phyloP scores from a whole-genome alignment of 2,329 filamentous ascomycete genomes.

The Stemphylium beticola region DNA sequence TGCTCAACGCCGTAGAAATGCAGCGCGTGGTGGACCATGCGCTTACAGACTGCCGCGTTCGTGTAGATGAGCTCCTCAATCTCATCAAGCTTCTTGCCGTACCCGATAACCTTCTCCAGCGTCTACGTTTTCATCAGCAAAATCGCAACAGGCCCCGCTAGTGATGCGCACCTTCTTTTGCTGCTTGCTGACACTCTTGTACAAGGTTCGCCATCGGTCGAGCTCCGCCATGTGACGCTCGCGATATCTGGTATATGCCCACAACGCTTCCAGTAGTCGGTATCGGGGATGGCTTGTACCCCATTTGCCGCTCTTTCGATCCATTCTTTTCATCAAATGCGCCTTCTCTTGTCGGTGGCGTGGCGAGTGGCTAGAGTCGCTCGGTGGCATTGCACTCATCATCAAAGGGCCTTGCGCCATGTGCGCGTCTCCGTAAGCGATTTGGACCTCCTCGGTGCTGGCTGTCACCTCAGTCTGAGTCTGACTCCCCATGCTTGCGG shows the following conservation, averaged over 20 bases:
- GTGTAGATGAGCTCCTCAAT: slow-evolving; percentile 52
- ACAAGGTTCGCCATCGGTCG: slow-evolving; percentile 30
- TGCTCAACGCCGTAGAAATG: slow-evolving; percentile 55
- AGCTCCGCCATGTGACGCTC: slow-evolving; percentile 29
- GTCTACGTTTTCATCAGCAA: slow-evolving; percentile 10
- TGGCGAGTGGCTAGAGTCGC: not conserved
- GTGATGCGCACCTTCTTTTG: slow-evolving; percentile 28
- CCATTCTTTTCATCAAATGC: slow-evolving; percentile 27
- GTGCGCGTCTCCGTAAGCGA: not conserved
- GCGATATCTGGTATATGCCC: slow-evolving; percentile 24
- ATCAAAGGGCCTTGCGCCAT: slow-evolving; percentile 14
- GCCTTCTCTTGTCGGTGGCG: slow-evolving; percentile 28
- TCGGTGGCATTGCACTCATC: slow-evolving; percentile 17
- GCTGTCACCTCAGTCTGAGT: not conserved
- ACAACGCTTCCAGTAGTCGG: slow-evolving; percentile 29
- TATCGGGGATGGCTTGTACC: slow-evolving; percentile 23
- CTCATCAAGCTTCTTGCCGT: slow-evolving; percentile 52
- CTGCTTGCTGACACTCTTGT: slow-evolving; percentile 28
- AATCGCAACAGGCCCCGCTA: not conserved
- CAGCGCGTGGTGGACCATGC: slow-evolving; percentile 55
- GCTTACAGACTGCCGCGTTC: slow-evolving; percentile 57
- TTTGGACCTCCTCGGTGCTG: not conserved
- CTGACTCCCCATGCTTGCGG: not conserved
- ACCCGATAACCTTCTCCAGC: slow-evolving; percentile 26
- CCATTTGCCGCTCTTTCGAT: slow-evolving; percentile 28